These are phyloP conservation scores for Eryngium alpinum DNA, from an alignment of 140 eudicot genomes.

Conservation along the genomic window DNA sequence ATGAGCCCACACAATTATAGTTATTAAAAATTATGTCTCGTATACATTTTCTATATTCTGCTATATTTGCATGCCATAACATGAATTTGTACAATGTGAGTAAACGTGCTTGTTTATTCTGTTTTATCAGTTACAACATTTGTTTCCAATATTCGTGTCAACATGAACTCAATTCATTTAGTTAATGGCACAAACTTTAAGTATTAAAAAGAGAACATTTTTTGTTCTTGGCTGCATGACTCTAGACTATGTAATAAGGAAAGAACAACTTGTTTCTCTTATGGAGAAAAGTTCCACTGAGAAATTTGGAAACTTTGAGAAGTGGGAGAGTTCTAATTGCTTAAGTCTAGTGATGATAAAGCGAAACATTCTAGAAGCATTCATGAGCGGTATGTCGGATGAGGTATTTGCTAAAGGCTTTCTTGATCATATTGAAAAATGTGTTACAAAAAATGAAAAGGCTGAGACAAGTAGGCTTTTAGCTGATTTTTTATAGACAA, in stretches of 20 bases:
- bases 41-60: neutral
- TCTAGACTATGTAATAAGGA: neutral
- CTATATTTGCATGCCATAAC: no score
- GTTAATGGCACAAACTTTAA: no score
- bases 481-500: neutral
- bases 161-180: no score
- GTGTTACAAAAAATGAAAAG: no score
- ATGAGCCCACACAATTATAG: neutral
- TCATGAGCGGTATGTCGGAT: constrained; percentile 9
- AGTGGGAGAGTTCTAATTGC: neutral
- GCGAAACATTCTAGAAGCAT: constrained; percentile 5
- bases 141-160: no score
- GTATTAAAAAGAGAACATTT: neutral
- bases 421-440: no score
- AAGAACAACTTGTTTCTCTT: neutral
- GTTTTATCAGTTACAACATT: no score
- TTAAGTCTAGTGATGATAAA: constrained; percentile 10
- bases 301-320: neutral
- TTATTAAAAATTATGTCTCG: neutral
- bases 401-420: neutral
- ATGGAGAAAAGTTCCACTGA: neutral
- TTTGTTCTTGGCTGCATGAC: neutral
- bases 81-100: no score
- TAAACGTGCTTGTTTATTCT: neutral
- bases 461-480: no score